Conservation (phyloP, 2,329 filamentous ascomycete genomes). For the Clonostachys rhizophaga region DNA sequence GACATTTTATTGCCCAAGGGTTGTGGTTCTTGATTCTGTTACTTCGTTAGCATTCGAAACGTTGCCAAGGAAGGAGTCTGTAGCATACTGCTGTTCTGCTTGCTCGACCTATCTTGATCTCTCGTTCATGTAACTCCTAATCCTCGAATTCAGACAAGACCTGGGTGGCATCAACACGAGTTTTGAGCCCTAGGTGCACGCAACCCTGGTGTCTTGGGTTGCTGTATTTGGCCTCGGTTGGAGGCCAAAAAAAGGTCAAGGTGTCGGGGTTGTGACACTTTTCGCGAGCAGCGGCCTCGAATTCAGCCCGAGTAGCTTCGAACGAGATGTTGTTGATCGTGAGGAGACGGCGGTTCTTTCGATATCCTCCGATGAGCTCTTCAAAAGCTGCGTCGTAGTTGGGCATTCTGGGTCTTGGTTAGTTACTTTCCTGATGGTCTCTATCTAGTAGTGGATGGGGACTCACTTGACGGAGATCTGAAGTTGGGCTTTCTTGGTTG, state of each 20-base stretch:
- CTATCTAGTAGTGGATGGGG: not conserved
- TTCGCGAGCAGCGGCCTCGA: not conserved
- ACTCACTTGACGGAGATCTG: not conserved
- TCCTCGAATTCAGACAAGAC: not conserved
- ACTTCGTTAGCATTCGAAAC: too few species aligned
- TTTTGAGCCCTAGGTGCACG: not conserved
- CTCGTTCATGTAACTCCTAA: not conserved
- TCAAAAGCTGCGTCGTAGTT: not conserved
- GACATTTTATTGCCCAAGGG: too few species aligned
- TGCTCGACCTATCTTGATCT: too few species aligned
- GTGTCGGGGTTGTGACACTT: not conserved
- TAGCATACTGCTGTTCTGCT: too few species aligned
- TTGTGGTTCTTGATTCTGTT: too few species aligned
- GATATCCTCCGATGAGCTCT: not conserved
- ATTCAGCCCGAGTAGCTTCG: not conserved
- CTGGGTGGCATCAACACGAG: not conserved
- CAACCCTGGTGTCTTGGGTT: not conserved
- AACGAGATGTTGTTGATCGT: not conserved
- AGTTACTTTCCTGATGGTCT: not conserved
- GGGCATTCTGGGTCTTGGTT: not conserved
- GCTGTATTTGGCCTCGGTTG: not conserved
- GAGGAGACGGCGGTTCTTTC: not conserved
- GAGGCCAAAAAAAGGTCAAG: not conserved
- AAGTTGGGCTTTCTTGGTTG: not conserved
- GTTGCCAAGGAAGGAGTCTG: too few species aligned